Evolutionary conservation across 768 basidiomycete species (phyloP), one percentile per base, ranked within the genome.

Genomic region (Amanita exitialis): DNA sequence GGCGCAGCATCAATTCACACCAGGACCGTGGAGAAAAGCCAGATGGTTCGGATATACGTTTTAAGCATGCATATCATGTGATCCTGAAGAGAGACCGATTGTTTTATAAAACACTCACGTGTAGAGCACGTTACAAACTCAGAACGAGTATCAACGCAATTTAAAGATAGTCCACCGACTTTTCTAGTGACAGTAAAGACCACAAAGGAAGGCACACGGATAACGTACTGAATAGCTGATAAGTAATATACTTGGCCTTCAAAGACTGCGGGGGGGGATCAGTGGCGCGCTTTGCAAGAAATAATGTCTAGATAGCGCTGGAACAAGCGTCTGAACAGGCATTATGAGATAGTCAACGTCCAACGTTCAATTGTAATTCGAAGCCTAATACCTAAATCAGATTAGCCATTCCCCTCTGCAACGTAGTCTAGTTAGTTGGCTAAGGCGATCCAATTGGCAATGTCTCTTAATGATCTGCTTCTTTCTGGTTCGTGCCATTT

Each of bases 401-500:
- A 30, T 30, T 30, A 30, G 10, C 10, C 10, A 30, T 30, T n/a
- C 27, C 27, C 27, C 8, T 28, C 2, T 30, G 10, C 10, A 30
- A 8, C 3, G 30, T 10, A 30, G 0, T 5, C 44, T 30, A 45
- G 44, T 23, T 30, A 45, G 44, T 23, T 15, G 27, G 28, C 44
- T 13, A 30, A 30, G 21, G 53, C 50, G n/a, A 49, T 32, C 48
- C 48, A 49, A 6, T 39, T 28, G 3, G 48, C 48, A 7, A 49
- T 35, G 3, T 38, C 48, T 20, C 32, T 41, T 36, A 49, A 42
- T 25, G 48, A 15, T 7, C 39, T 30, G 7, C 48, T 52, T 49
- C 42, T 37, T 28, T 76, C 73, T 6, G 73, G 71, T 51, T 73
- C 70, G 51, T 70, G 66, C 61, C 64, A 71, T 3, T 45, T 38